Conservation (phyloP, 2,329 filamentous ascomycete genomes). For the Zarea fungicola region DNA sequence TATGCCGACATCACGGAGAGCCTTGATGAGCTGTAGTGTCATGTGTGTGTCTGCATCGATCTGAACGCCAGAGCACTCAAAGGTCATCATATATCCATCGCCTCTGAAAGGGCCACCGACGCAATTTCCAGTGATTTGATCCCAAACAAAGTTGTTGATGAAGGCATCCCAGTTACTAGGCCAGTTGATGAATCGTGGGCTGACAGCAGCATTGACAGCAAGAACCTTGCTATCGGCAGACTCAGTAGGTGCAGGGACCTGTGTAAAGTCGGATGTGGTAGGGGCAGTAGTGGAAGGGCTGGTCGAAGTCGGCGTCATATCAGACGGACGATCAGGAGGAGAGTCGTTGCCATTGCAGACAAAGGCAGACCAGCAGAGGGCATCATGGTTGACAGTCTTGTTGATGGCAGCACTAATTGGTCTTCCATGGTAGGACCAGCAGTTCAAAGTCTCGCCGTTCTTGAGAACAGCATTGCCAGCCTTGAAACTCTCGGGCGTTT, state of each 20-base stretch:
- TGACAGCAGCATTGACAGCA: constrained; percentile 28
- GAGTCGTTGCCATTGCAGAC: constrained; percentile 34
- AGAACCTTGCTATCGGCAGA: constrained; percentile 26
- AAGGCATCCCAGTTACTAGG: constrained; percentile 33
- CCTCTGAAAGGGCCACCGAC: constrained; percentile 28
- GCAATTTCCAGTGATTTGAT: constrained; percentile 31
- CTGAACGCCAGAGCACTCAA: constrained; percentile 32
- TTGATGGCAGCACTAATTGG: constrained; percentile 34
- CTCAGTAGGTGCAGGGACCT: constrained; percentile 25
- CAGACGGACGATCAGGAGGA: constrained; percentile 29
- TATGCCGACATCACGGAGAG: constrained; percentile 32
- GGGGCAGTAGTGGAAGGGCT: constrained; percentile 27
- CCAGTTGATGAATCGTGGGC: constrained; percentile 36
- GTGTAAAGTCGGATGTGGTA: constrained; percentile 28
- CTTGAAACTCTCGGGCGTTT: constrained; percentile 34
- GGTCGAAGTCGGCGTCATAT: constrained; percentile 32
- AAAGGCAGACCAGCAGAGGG: constrained; percentile 37
- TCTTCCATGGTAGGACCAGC: constrained; percentile 38
- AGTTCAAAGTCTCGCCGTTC: constrained; percentile 33
- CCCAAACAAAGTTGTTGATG: constrained; percentile 37
- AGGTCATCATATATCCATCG: constrained; percentile 31
- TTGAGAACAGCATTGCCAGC: constrained; percentile 37
- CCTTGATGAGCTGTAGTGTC: constrained; percentile 35
- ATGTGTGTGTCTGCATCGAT: constrained; percentile 35
- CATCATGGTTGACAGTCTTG: constrained; percentile 32